phyloP scores from a whole-genome alignment of 257 asterid species.

The Solanum chmielewskii region DNA sequence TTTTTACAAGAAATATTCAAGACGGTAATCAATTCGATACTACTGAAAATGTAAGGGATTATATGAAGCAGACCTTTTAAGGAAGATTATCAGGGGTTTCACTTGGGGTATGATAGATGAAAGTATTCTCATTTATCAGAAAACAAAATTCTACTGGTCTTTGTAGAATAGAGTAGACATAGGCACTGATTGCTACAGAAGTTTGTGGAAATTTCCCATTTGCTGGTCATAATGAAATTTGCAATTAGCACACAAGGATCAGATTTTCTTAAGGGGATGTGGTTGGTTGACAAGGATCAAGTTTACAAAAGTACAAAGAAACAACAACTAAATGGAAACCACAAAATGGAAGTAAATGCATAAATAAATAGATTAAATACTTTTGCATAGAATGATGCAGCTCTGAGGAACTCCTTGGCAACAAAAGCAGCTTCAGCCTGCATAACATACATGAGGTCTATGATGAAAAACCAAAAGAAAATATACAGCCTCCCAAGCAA shows the following conservation, averaged over 20 bases:
- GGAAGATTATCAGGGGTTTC: background rate
- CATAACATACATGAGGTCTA: slow-evolving; percentile 19
- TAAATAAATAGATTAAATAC: slow-evolving; percentile 33
- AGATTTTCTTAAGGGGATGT: background rate
- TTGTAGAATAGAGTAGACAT: background rate
- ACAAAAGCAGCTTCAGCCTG: slow-evolving; percentile 95
- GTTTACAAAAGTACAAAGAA: background rate
- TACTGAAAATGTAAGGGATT: background rate
- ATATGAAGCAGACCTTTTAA: background rate
- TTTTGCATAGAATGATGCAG: slow-evolving; percentile 93
- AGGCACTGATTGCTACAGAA: background rate
- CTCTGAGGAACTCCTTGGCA: slow-evolving; percentile 83
- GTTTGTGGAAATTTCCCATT: background rate
- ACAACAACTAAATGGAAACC: background rate
- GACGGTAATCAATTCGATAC: background rate
- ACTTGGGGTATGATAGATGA: background rate
- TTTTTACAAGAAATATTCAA: background rate
- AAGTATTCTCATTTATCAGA: background rate
- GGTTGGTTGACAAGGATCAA: background rate
- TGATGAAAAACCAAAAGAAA: slow-evolving; percentile 5
- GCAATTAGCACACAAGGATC: background rate
- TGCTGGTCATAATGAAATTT: background rate
- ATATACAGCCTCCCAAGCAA: background rate
- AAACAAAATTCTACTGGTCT: background rate
- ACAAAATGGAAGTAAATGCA: background rate